These are phyloP conservation scores for Geotrichum cucujoidarum DNA, from an alignment of 1,139 yeast genomes.

Conservation along the genomic window DNA sequence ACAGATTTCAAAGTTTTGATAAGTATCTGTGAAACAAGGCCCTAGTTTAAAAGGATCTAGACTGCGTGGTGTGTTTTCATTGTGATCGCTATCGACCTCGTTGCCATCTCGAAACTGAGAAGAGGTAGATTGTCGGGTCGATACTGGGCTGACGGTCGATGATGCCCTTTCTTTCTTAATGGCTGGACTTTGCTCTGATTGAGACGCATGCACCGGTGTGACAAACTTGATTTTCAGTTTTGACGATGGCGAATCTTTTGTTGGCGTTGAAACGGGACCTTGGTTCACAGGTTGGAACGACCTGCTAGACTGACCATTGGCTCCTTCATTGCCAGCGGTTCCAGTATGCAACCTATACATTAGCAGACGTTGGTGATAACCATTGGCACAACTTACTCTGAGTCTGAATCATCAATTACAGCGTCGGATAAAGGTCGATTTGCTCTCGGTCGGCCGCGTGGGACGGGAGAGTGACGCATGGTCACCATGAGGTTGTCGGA, in stretches of 20 bases:
- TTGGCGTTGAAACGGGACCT: too few species aligned
- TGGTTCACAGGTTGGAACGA: not conserved
- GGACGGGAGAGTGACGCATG: too few species aligned
- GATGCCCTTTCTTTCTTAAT: not conserved
- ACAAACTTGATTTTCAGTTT: conserved; percentile 1
- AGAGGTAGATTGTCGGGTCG: not conserved
- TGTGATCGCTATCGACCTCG: not conserved
- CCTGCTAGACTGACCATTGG: too few species aligned
- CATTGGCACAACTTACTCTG: conserved; percentile 6
- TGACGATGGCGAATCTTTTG: too few species aligned
- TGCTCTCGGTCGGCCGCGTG: too few species aligned
- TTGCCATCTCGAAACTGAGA: not conserved
- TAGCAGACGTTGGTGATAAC: too few species aligned
- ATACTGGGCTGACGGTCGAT: not conserved
- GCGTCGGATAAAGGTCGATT: too few species aligned
- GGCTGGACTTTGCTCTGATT: not conserved
- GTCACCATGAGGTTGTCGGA: too few species aligned
- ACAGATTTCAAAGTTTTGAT: conserved; percentile 16
- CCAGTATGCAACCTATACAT: too few species aligned
- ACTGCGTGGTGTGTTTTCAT: not conserved
- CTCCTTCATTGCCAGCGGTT: too few species aligned
- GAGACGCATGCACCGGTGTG: not conserved
- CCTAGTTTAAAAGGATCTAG: conserved; percentile 18
- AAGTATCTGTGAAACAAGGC: conserved; percentile 16
- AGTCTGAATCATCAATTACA: not conserved